Evolutionary conservation across 1,139 yeast species (phyloP), one percentile per base, ranked within the genome.

Genomic region (Yamadazyma mexicana): DNA sequence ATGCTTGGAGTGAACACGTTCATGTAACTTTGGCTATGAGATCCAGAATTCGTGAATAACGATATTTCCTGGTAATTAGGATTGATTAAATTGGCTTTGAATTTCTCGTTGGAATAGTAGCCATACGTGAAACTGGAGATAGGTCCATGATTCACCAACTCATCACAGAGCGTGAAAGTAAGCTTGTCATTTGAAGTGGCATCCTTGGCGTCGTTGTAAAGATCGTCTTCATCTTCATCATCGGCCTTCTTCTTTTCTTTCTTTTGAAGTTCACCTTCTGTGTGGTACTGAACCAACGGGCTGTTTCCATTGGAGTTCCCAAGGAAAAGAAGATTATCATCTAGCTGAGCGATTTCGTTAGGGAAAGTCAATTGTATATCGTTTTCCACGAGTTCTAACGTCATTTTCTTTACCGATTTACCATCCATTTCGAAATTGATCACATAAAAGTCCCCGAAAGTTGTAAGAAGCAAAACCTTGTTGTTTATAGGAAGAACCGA

Each of bases 31-130:
- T 76, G 71, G 1, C 58, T 52, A 15, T 77, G 82, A 12, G 79
- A 69, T 0, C 96, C 97, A 0, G 86, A 75, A 5, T 88, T 77
- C 0, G 85, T 80, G 5, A 87, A 77, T 4, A 89, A 73, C 2
- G 88, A 83, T 9, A 77, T 64, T 51, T 84, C 91, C 39, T 75
- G 69, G 43, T 61, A 70, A 46, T 81, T 83, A 1, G 95, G 94
- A 52, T 85, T 85, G 1, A 77, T 67, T 33, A 84, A 67, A 38
- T 87, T 87, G 41, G 81, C 77, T 25, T 77, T 66, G 45, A 69
- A 75, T 35, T 67, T 66, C 23, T 79, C 81, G 1, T 77, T 69
- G 0, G 88, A 73, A 28, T 77, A 71, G 39, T 73, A 67, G 0
- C 94, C 96, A 30, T 83, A 56, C 0, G 89, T 74, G 48, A 89